Conservation (phyloP, 2,329 filamentous ascomycete genomes). For the Curvularia sp. region DNA sequence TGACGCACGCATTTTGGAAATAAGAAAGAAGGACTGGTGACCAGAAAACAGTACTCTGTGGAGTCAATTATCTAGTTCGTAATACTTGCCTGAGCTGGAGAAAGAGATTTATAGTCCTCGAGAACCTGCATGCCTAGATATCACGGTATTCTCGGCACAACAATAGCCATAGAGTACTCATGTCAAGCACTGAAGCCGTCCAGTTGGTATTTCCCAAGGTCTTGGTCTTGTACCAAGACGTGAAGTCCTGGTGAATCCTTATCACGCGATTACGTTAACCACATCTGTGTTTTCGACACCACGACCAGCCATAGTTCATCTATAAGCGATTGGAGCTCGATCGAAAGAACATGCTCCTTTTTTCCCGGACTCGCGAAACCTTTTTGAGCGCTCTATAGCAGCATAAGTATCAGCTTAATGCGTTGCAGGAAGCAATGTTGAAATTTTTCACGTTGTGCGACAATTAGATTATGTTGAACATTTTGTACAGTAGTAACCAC, state of each 20-base stretch:
- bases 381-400: not conserved
- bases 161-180: not conserved
- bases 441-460: not conserved
- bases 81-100: not conserved
- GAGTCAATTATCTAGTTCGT: not conserved
- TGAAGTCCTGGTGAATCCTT: not conserved
- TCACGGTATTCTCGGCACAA: not conserved
- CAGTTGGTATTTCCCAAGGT: not conserved
- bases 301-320: too few relatives aligned
- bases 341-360: not conserved
- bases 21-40: not conserved
- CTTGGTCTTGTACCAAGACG: not conserved
- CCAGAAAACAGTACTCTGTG: not conserved
- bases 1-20: conserved; percentile 2
- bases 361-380: not conserved
- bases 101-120: not conserved
- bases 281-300: not conserved
- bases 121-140: not conserved
- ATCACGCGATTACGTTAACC: too few relatives aligned
- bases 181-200: not conserved
- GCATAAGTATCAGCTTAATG: not conserved
- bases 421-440: too few relatives aligned
- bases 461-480: not conserved
- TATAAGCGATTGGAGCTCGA: not conserved
- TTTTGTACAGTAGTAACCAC: not conserved